phyloP scores from a whole-genome alignment of 2,329 filamentous ascomycete genomes.

The Phyllosticta capitalensis region DNA sequence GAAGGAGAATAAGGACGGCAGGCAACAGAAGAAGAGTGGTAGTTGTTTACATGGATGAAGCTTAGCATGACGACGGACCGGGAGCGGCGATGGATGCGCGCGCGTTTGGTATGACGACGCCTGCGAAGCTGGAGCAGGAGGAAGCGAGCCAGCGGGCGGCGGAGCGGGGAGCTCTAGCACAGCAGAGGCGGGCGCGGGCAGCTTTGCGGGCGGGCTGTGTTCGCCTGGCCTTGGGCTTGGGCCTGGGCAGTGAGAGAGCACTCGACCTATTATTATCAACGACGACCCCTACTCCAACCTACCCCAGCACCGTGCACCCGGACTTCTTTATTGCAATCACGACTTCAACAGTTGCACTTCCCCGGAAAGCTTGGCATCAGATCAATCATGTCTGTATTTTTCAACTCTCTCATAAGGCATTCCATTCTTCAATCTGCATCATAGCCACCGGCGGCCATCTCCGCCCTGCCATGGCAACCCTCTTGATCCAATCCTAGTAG shows the following conservation, averaged over 20 bases:
- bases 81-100: slow-evolving; percentile 1
- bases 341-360: too few species aligned
- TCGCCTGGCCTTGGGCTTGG: neutral
- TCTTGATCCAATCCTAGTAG: slow-evolving; percentile 48
- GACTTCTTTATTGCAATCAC: too few species aligned
- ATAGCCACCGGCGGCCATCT: neutral
- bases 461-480: slow-evolving; percentile 1
- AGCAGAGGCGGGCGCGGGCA: neutral
- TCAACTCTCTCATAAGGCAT: neutral
- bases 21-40: neutral
- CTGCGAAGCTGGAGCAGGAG: neutral
- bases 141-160: neutral
- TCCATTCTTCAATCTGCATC: neutral
- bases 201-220: neutral
- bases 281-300: too few species aligned
- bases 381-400: too few species aligned
- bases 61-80: neutral
- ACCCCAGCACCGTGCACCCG: too few species aligned
- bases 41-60: neutral
- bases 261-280: too few species aligned
- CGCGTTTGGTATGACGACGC: slow-evolving; percentile 9
- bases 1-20: neutral
- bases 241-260: neutral
- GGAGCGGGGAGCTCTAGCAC: neutral
- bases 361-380: too few species aligned